phyloP scores from a whole-genome alignment of 768 basidiomycete species.

The Coprinopsis cinerea region DNA sequence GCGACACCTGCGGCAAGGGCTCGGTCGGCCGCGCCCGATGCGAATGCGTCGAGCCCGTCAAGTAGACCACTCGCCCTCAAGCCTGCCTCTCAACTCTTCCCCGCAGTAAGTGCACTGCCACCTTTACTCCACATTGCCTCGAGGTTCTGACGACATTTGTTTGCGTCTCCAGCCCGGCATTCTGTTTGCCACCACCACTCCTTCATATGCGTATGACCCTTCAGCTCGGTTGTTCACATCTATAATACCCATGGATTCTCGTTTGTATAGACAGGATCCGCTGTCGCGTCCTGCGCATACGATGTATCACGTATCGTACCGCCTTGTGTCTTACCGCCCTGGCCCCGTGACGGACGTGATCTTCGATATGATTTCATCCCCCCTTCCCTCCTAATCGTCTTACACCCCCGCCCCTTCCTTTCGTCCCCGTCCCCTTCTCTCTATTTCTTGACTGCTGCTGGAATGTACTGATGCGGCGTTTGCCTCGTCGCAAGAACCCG shows the following conservation, averaged over 20 bases:
- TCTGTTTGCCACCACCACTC: conserved; percentile 22
- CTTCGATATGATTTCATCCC: conserved; percentile 42
- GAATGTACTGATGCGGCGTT: no score
- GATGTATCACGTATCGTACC: conserved; percentile 64
- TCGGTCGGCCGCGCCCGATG: conserved; percentile 54
- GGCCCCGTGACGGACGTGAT: conserved; percentile 65
- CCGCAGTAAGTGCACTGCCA: conserved; percentile 3
- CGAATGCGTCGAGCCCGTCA: conserved; percentile 60
- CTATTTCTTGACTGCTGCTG: conserved; percentile 1
- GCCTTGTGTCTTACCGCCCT: conserved; percentile 40
- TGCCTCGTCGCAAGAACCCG: no score
- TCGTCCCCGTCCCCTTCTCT: background rate
- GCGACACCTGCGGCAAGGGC: conserved; percentile 68
- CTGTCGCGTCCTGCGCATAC: conserved; percentile 44
- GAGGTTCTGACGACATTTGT: background rate
- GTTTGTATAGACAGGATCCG: conserved; percentile 19
- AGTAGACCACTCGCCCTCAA: conserved; percentile 33
- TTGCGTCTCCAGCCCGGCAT: conserved; percentile 17
- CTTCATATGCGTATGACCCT: conserved; percentile 15
- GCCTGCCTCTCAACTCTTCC: background rate
- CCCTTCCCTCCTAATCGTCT: conserved; percentile 17
- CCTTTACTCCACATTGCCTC: no score
- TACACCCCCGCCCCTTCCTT: conserved; percentile 15
- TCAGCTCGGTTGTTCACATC: conserved; percentile 22
- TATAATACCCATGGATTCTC: conserved; percentile 19